Percentiles rank a stretch among this genome's conserved stretches.
These are phyloP conservation scores for Phoenix dactylifera DNA, from an alignment of 176 grass and related monocot genomes.

Conservation along the genomic window DNA sequence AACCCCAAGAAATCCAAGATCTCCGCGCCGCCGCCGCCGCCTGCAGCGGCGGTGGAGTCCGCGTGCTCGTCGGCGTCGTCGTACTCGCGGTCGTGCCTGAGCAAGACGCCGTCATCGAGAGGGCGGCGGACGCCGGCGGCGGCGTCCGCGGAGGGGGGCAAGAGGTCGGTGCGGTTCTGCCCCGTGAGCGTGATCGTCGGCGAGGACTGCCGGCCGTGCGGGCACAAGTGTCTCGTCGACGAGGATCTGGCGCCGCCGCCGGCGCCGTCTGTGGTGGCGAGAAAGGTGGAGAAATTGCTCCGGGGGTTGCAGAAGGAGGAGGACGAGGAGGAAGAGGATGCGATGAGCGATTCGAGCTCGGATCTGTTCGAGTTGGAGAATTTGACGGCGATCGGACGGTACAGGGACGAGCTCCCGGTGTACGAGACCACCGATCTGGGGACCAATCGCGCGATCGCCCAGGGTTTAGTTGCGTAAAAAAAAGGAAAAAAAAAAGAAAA, in stretches of 20 bases:
- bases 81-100: background rate
- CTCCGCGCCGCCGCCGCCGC: background rate
- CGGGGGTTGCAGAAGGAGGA: constrained; percentile 24
- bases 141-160: constrained; percentile 3
- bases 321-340: constrained; percentile 34
- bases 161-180: constrained; percentile 22
- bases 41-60: background rate
- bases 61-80: constrained; percentile 1
- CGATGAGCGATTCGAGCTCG: constrained; percentile 58
- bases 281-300: constrained; percentile 53
- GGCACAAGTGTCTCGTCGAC: background rate
- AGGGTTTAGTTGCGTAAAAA: too few species aligned
- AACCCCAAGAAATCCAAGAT: constrained; percentile 30
- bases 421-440: constrained; percentile 41
- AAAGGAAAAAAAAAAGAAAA: too few species aligned
- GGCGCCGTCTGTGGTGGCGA: constrained; percentile 34
- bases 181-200: constrained; percentile 13
- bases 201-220: constrained; percentile 9
- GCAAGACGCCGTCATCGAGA: background rate
- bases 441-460: constrained; percentile 28
- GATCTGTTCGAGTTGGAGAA: constrained; percentile 87
- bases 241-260: background rate
- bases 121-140: background rate
- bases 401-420: constrained; percentile 49
- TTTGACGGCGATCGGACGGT: constrained; percentile 27